Conservation (phyloP, 2,329 filamentous ascomycete genomes). For the Penicillium crustosum region DNA sequence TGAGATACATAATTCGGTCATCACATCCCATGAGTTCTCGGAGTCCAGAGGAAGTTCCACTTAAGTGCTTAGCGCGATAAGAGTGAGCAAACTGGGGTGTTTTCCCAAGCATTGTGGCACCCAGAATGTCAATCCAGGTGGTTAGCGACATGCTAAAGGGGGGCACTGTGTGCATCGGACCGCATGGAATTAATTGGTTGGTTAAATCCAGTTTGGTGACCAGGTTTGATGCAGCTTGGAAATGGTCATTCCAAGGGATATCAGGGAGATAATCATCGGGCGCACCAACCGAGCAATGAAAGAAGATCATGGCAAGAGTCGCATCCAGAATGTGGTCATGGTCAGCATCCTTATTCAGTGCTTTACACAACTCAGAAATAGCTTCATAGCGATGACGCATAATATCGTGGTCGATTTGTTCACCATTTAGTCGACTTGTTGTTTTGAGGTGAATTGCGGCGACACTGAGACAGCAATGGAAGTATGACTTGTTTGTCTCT, state of each 20-base stretch:
- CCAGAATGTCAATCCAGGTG: conserved; percentile 95
- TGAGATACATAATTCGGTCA: conserved; percentile 95
- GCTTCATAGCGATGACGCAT: conserved; percentile 89
- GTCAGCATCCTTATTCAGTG: conserved; percentile 74
- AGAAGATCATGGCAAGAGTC: conserved; percentile 91
- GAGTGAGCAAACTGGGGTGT: conserved; percentile 87
- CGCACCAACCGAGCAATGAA: conserved; percentile 87
- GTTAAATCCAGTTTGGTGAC: conserved; percentile 83
- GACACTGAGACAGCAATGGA: conserved; percentile 93
- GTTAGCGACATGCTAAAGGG: conserved; percentile 91
- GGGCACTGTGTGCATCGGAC: conserved; percentile 61
- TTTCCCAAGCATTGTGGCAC: conserved; percentile 83
- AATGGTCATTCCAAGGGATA: conserved; percentile 96
- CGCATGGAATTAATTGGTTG: conserved; percentile 61
- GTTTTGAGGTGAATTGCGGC: conserved; percentile 90
- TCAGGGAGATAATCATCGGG: conserved; percentile 82
- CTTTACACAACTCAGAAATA: conserved; percentile 75
- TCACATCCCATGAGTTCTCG: conserved; percentile 97
- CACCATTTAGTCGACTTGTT: conserved; percentile 62
- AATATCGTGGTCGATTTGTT: conserved; percentile 85
- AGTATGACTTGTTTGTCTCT: conserved; percentile 86
- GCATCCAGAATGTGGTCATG: conserved; percentile 89
- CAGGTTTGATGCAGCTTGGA: conserved; percentile 63
- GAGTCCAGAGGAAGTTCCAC: conserved; percentile 66
- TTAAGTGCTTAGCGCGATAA: conserved; percentile 91